Percentiles rank a stretch among this genome's conserved stretches.
Conservation (phyloP, 768 basidiomycete species). For the Suillus tomentosus region DNA sequence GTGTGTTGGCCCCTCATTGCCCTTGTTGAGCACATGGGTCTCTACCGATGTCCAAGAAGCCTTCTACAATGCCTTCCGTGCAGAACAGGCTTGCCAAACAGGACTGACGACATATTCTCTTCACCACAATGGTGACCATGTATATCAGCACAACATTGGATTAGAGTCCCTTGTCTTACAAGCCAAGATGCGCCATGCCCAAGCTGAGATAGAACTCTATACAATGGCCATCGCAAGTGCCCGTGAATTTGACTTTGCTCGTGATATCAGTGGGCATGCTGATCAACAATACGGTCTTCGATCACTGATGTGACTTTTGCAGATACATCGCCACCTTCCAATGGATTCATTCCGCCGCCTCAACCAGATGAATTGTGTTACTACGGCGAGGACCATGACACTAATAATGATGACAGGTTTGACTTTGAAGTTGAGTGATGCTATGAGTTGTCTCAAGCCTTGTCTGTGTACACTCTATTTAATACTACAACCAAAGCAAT, state of each 20-base stretch:
- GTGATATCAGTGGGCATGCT: background rate
- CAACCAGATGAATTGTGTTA: too few relatives aligned
- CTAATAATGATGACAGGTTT: too few relatives aligned
- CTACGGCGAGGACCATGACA: too few relatives aligned
- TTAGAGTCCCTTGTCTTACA: background rate
- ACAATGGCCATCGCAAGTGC: background rate
- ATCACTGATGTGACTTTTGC: background rate
- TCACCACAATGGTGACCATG: background rate
- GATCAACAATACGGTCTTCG: too few relatives aligned
- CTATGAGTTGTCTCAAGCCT: too few relatives aligned
- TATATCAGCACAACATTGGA: background rate
- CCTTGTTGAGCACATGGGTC: background rate
- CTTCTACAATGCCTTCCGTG: background rate
- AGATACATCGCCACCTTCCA: background rate
- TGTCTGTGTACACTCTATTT: too few relatives aligned
- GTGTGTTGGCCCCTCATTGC: background rate
- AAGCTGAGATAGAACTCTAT: background rate
- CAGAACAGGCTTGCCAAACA: background rate
- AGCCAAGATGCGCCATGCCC: background rate
- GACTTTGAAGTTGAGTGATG: too few relatives aligned
- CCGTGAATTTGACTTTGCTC: background rate
- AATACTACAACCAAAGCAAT: too few relatives aligned
- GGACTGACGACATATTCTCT: background rate
- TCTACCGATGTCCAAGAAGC: background rate
- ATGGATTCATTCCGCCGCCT: too few relatives aligned